Percentiles rank a stretch among this genome's conserved stretches.
phyloP scores from a whole-genome alignment of 495 filamentous ascomycete species.

The Lasiosphaeriaceae sp. region DNA sequence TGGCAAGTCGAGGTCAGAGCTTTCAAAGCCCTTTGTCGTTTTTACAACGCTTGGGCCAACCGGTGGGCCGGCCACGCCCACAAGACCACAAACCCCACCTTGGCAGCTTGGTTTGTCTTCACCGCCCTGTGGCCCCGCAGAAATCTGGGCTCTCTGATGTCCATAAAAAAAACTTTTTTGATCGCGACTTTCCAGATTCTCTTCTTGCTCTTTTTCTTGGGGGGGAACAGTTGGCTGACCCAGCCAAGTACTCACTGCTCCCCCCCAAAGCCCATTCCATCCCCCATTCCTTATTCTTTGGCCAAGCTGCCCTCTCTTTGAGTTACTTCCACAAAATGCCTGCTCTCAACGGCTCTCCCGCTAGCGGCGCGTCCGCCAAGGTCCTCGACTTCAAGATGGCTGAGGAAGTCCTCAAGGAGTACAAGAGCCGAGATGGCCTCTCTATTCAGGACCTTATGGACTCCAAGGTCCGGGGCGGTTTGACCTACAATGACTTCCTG shows the following conservation, averaged over 20 bases:
- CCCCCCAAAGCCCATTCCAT: constrained; percentile 20
- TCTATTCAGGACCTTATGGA: constrained; percentile 78
- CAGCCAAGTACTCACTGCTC: constrained; percentile 24
- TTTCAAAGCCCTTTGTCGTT: too few relatives aligned
- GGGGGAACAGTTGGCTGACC: constrained; percentile 33
- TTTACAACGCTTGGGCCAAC: neutral
- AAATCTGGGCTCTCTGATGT: constrained; percentile 5
- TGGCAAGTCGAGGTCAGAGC: too few relatives aligned
- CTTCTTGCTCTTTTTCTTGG: constrained; percentile 30
- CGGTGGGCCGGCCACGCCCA: neutral
- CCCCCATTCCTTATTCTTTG: constrained; percentile 4
- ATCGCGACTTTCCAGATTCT: constrained; percentile 16
- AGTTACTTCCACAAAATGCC: constrained; percentile 49
- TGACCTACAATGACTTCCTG: constrained; percentile 73
- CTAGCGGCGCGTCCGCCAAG: constrained; percentile 30
- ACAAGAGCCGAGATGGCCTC: constrained; percentile 75
- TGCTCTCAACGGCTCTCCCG: constrained; percentile 56
- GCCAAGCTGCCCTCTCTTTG: constrained; percentile 5
- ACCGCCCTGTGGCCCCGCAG: constrained; percentile 28
- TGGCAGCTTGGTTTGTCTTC: constrained; percentile 4
- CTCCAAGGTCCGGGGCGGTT: constrained; percentile 79
- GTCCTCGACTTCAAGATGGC: constrained; percentile 58
- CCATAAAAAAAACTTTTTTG: constrained; percentile 27
- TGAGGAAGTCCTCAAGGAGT: constrained; percentile 73
- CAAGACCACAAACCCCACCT: neutral